A percentile compares a stretch with the other conserved stretches of the same genome.
Evolutionary conservation across 1,139 yeast genomes (phyloP).

Genomic region (Torulaspora globosa): DNA sequence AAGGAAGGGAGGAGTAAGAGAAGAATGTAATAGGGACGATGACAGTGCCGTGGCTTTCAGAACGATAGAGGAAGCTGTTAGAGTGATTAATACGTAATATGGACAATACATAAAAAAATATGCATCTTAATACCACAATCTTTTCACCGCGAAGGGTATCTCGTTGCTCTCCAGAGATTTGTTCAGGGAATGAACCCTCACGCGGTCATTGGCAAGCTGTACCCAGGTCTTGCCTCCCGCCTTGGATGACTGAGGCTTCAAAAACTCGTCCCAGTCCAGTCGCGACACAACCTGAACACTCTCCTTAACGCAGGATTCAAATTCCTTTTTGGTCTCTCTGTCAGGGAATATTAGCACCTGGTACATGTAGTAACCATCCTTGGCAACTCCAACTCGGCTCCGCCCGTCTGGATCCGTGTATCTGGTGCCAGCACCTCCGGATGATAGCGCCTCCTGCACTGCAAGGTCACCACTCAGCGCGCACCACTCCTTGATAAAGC

Average conservation of each 20-base stretch:
- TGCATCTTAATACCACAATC: not conserved
- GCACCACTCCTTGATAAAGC: constrained; percentile 36
- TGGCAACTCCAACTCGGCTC: constrained; percentile 24
- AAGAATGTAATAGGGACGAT: constrained; percentile 4
- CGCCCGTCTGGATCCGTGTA: constrained; percentile 16
- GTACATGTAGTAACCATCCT: constrained; percentile 50
- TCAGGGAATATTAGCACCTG: constrained; percentile 42
- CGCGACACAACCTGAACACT: constrained; percentile 37
- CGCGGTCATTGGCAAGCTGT: constrained; percentile 29
- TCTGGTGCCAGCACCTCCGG: constrained; percentile 9
- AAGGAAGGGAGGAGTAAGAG: constrained; percentile 30
- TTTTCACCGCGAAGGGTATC: constrained; percentile 13
- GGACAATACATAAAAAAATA: not conserved
- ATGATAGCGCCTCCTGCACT: constrained; percentile 18
- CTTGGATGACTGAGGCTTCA: constrained; percentile 9
- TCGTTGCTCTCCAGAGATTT: constrained; percentile 21
- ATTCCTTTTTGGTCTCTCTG: constrained; percentile 34
- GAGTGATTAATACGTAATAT: constrained; percentile 4
- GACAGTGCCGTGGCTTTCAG: not conserved
- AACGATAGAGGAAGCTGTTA: not conserved
- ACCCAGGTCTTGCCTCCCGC: constrained; percentile 28
- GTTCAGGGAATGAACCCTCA: constrained; percentile 29
- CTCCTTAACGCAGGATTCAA: constrained; percentile 36
- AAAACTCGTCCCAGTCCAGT: constrained; percentile 21
- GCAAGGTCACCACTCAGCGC: constrained; percentile 24